These are phyloP conservation scores for Globisporangium uncinulatum DNA, from an alignment of 352 stramenopile species.

Conservation along the genomic window DNA sequence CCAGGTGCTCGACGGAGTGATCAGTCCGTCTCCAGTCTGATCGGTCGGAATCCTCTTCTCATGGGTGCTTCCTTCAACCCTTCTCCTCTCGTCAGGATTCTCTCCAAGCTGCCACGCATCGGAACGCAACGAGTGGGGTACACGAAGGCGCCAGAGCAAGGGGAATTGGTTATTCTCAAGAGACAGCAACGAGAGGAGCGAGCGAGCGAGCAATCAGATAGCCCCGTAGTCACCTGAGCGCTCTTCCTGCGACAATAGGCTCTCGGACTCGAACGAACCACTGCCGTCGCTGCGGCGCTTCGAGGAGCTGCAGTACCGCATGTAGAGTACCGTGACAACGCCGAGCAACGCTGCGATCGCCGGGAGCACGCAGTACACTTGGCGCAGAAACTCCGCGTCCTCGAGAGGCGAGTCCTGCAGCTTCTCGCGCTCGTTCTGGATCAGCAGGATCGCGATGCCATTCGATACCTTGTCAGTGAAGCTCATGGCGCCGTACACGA, in stretches of 20 bases:
- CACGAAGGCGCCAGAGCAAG: not conserved
- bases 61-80: not conserved
- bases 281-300: conserved; percentile 18
- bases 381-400: conserved; percentile 65
- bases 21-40: not conserved
- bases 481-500: conserved; percentile 85
- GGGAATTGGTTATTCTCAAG: conserved; percentile 1
- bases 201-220: conserved; percentile 5
- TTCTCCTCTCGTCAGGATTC: not conserved
- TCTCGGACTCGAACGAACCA: conserved; percentile 25
- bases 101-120: not conserved
- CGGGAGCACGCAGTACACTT: conserved; percentile 70
- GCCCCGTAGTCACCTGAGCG: conserved; percentile 18
- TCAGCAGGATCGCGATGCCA: conserved; percentile 71
- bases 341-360: conserved; percentile 54
- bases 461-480: conserved; percentile 88
- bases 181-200: not conserved
- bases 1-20: too few species aligned
- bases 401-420: conserved; percentile 44
- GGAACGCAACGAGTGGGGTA: too few species aligned
- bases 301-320: conserved; percentile 54
- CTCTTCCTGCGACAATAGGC: conserved; percentile 15
- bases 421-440: conserved; percentile 77
- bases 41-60: not conserved
- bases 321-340: conserved; percentile 62